Base-by-base conservation (phyloP, 1,284 basidiomycete genomes). In the Mycena sp. region DNA sequence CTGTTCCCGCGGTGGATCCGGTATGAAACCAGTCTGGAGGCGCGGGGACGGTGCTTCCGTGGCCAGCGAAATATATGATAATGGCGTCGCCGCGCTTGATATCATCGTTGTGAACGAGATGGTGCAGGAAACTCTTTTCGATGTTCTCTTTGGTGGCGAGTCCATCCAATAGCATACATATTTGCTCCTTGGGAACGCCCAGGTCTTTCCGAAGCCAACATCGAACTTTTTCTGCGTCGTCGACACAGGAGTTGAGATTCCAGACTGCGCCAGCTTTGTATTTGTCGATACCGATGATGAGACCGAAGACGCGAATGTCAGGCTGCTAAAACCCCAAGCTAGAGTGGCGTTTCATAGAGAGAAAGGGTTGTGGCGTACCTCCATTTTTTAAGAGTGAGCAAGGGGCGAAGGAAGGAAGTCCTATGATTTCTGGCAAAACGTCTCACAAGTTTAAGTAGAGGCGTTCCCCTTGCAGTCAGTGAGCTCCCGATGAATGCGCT, bases 31-130 rank as follows among this genome's bases (percentile, higher is more conserved):
- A 89, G 51, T 81, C 85, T 43, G 76, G 73, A 51, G 88, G 88
- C 25, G 87, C 83, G 17, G 76, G 72, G 40, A 87, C 72, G 55
- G 76, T 80, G 70, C 85, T 86, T 17, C 89, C 89, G 70, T 90
- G 88, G 19, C 89, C 88, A 35, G 89, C 87, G 69, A 88, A 91
- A 69, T 88, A 91, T 56, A 91, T 73, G 63, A 91, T 68, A 43
- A 91, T 81, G 30, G 88, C 85, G 62, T 91, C 88, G 17, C 84
- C 88, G 28, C 73, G 75, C 38, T 85, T 80, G 53, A 91, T 87
- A 26, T 74, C 75, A 12, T 82, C 75, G 68, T 91, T 89, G 70
- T 85, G 83, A 65, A 86, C 76, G 38, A 91, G 79, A 67, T 90
- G 87, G 4, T 76, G 76, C 78, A 83, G 83, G 70, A 91, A 86